Evolutionary conservation across 495 filamentous ascomycete genomes (phyloP), one percentile per base, ranked within the genome.

Genomic region (Aspergillus kassunensis): DNA sequence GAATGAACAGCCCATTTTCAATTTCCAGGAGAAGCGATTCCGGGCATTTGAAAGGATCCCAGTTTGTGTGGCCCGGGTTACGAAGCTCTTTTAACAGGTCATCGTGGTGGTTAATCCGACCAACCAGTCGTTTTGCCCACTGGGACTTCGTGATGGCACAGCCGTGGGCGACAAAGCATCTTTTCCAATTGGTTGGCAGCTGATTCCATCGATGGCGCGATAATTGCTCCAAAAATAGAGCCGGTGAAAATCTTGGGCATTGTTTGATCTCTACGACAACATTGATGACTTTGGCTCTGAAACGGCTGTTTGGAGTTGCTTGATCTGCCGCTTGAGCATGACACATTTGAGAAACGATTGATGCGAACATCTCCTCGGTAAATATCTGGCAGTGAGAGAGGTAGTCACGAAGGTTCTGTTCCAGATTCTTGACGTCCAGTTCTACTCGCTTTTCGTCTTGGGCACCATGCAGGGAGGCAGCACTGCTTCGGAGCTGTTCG

Each of bases 21-120:
- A 88, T 63, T 52, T 89, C 83, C 0, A 91, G 54, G 6, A 90
- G 64, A 1, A 89, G 61, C 36, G 62, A 78, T 21, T 90, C 84
- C 0, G 84, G 81, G 35, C 70, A 68, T 0, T 77, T 55, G 4
- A 63, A 21, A 0, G 79, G 80, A 35, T 77, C 54, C 77, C 81
- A 84, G 29, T 78, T 76, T 10, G 60, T 63, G 55, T 82, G 77
- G 2, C 82, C 83, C 3, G 52, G 36, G 55, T 85, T 87, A 2
- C 31, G 40, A 0, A 84, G 43, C 56, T 88, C 85, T 23, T 63
- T 65, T 0, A 70, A 23, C 0, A 87, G 60, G n/a, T 81, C 79
- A 0, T 66, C 47, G 4, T 4, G 50, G 4, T 43, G 24, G 1
- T 24, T 10, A 11, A 43, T 10, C 0, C 55, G 25, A 4, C 19